phyloP scores from a whole-genome alignment of 164 flowering plant genomes.

The Vitis cinerea region DNA sequence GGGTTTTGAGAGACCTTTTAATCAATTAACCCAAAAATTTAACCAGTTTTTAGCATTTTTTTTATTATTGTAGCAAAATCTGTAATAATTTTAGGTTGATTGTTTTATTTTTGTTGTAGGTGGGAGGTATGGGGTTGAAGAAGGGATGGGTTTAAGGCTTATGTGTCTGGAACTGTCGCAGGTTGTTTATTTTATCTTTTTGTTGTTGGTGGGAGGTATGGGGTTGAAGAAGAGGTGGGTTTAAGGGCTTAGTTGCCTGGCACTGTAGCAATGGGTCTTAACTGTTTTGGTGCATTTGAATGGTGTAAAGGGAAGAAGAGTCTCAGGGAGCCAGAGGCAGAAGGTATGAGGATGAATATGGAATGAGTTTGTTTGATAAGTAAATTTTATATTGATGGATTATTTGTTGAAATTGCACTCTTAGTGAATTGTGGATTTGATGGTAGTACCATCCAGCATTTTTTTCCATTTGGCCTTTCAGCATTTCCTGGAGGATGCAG shows the following conservation, averaged over 20 bases:
- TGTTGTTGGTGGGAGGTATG: constrained; percentile 1
- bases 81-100: no score
- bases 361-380: background rate
- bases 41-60: no score
- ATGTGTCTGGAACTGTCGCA: background rate
- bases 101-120: no score
- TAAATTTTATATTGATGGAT: background rate
- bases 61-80: no score
- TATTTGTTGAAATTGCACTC: background rate
- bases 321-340: constrained; percentile 5
- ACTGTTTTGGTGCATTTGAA: constrained; percentile 35
- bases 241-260: constrained; percentile 3
- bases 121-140: no score
- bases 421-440: no score
- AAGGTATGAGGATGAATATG: constrained; percentile 31
- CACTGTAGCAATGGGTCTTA: constrained; percentile 25
- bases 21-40: no score
- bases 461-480: no score
- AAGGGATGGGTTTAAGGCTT: no score
- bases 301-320: constrained; percentile 16
- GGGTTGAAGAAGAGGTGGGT: constrained; percentile 1
- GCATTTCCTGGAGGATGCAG: no score
- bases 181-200: background rate
- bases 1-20: no score
- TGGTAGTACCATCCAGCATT: no score